Evolutionary conservation across 176 grass and related monocot species (phyloP).

Genomic region (Paspalum vaginatum): DNA sequence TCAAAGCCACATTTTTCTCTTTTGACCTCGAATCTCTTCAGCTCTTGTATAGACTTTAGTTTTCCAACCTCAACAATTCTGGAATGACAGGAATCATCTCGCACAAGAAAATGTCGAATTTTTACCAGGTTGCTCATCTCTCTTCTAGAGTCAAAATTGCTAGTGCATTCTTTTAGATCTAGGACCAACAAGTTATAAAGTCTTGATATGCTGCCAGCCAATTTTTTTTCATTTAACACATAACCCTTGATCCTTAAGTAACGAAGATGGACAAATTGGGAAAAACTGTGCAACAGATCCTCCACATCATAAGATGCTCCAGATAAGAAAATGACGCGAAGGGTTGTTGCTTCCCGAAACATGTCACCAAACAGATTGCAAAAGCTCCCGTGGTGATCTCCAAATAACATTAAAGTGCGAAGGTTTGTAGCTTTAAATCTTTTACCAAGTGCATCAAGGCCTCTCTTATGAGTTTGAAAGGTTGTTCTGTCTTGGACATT

Average conservation of each 20-base stretch:
- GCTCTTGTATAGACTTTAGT: neutral
- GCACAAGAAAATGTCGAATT: neutral
- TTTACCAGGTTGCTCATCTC: neutral
- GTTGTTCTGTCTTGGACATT: neutral
- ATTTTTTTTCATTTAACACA: neutral
- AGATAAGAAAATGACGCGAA: neutral
- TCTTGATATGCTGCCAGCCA: neutral
- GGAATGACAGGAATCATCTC: neutral
- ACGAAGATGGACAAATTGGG: conserved; percentile 14
- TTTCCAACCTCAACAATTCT: neutral
- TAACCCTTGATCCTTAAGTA: neutral
- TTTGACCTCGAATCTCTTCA: neutral
- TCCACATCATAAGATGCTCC: neutral
- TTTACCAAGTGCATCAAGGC: neutral
- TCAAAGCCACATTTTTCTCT: neutral
- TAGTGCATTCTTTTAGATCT: neutral
- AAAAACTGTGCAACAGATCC: neutral
- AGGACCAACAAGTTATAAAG: conserved; percentile 25
- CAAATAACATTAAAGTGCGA: neutral
- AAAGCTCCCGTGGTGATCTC: neutral
- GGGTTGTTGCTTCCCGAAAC: neutral
- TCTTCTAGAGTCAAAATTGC: neutral
- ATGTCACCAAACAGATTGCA: neutral
- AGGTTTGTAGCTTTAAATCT: neutral
- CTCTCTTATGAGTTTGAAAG: neutral